Percentiles rank a stretch among this genome's conserved stretches.
Evolutionary conservation across 306 rosid species (phyloP).

Genomic region (Pueraria montana): DNA sequence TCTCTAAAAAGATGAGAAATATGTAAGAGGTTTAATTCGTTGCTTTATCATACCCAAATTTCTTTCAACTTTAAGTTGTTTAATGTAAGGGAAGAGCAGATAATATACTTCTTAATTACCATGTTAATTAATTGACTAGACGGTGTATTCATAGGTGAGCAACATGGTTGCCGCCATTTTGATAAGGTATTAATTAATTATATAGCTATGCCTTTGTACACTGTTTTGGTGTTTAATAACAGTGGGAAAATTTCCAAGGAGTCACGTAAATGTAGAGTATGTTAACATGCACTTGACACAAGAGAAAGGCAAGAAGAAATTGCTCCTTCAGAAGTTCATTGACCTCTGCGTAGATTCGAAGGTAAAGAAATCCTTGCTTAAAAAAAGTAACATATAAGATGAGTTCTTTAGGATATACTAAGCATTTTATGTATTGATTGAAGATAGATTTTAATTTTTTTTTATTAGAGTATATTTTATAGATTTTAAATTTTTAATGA

Average conservation of each 20-base stretch:
- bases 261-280: conserved; percentile 40
- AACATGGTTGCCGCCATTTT: neutral
- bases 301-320: conserved; percentile 49
- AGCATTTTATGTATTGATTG: no score
- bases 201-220: no score
- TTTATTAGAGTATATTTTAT: no score
- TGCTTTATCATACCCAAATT: neutral
- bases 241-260: conserved; percentile 62
- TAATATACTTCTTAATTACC: no score
- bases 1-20: no score
- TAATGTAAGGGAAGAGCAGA: neutral
- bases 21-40: no score
- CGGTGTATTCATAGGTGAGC: no score
- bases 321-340: conserved; percentile 52
- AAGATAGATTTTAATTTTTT: neutral
- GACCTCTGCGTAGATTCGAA: conserved; percentile 52
- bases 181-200: no score
- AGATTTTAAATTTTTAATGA: no score
- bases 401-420: neutral
- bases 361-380: conserved; percentile 42
- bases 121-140: no score
- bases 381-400: neutral
- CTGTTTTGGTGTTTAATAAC: neutral
- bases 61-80: neutral
- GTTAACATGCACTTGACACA: conserved; percentile 40